Base-by-base conservation (phyloP, 306 rosid species). In the Sesbania bispinosa region DNA sequence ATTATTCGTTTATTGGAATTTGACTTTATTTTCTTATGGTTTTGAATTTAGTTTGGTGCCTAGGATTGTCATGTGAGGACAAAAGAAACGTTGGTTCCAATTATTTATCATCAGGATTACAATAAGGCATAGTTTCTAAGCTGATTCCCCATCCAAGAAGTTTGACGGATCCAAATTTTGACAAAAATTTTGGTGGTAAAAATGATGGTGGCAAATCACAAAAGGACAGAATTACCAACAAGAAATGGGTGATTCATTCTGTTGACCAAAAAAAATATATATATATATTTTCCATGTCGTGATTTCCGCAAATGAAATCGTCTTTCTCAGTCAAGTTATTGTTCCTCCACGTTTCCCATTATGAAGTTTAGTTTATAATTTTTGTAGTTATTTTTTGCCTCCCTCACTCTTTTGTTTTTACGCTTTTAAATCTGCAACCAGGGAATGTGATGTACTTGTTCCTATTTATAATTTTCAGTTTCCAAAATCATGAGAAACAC, bases 71-170 rank as follows among this genome's bases (percentile, higher is more conserved):
- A 33, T 16, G 42, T 10, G 41, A 30, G 41, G 76, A 47, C 66
- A 62, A n/a, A 48, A 48, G 29, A 64, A 48, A 55, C 74, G 78
- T 62, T 63, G 32, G 50, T 69, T 63, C 10, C 78, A 8, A 78
- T 63, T 58, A 5, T 55, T 23, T n/a, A 45, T 21, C 19, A 20
- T 7, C 67, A 33, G n/a, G 9, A 7, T 59, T n/a, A 13, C 23
- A 48, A 38, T 24, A 43, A 60, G 24, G 23, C 10, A 38, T 26
- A 36, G 29, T 47, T 30, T 73, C 64, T 72, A 23, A 43, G 69
- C 52, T 54, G 23, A 46, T 58, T 26, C 70, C 2, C 3, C 23
- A 35, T 7, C 58, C 57, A 27, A 36, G 18, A 62, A 51, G 33
- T 29, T 32, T 21, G 15, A 69, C 15, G 55, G 20, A 59, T 58